Percentiles rank a stretch among this genome's conserved stretches.
phyloP scores from a whole-genome alignment of 2,329 filamentous ascomycete genomes.

The Chalaropsis thielavioides region DNA sequence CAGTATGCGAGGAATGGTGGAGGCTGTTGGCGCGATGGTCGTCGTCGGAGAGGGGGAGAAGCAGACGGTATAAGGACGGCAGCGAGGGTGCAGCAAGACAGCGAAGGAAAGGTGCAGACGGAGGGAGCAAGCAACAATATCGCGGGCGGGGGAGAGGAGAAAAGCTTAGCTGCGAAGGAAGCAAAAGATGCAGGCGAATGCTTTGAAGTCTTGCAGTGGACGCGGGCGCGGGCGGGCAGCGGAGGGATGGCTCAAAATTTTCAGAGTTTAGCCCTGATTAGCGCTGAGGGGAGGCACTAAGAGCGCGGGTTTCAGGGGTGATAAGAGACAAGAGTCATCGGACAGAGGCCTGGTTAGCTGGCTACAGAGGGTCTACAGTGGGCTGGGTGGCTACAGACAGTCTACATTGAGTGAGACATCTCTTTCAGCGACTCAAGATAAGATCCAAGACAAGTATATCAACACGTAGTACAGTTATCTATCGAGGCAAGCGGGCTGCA shows the following conservation, averaged over 20 bases:
- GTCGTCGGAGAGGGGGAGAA: constrained; percentile 6
- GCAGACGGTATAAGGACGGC: not conserved
- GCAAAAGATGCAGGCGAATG: constrained; percentile 9
- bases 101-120: not conserved
- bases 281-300: not conserved
- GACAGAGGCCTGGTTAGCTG: no score
- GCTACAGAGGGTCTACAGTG: no score
- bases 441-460: no score
- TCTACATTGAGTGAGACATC: no score
- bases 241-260: constrained; percentile 1
- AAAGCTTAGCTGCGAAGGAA: constrained; percentile 10
- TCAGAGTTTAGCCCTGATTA: not conserved
- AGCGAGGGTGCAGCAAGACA: no score
- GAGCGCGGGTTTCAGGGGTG: not conserved
- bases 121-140: not conserved
- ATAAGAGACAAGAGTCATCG: not conserved
- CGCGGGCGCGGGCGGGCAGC: not conserved
- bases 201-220: not conserved
- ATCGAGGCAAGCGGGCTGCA: no score
- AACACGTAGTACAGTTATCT: no score
- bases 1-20: constrained; percentile 17
- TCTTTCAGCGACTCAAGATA: no score
- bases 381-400: no score
- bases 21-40: constrained; percentile 20
- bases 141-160: constrained; percentile 12